Base-by-base conservation (phyloP, 148 eudicot species). In the Beta vulgaris region DNA sequence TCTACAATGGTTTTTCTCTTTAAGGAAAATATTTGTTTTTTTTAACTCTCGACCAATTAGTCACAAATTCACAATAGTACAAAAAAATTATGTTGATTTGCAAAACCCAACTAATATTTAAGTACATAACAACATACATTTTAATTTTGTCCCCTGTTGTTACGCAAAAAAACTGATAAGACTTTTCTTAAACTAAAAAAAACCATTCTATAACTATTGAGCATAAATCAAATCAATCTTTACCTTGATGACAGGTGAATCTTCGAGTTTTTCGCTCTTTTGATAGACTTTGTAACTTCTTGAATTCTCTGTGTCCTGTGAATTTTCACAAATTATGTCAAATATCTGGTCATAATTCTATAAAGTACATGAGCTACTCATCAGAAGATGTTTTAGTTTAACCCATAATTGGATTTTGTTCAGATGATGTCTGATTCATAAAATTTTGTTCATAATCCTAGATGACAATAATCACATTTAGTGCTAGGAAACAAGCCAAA, bases 171-270 rank as follows among this genome's bases (percentile, higher is more conserved):
- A n/a, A n/a, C n/a, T n/a, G n/a, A n/a, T n/a, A n/a, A n/a, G n/a
- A n/a, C n/a, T n/a, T n/a, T n/a, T n/a, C n/a, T n/a, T n/a, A n/a
- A n/a, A n/a, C n/a, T n/a, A n/a, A n/a, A n/a, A n/a, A n/a, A n/a
- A n/a, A n/a, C n/a, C n/a, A n/a, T n/a, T n/a, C n/a, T 48, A 46
- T 3, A 21, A 21, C 2, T 51, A n/a, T 51, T 7, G 48, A 25
- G 13, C 39, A 28, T 16, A 43, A 31, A 59, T 7, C 11, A 13
- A 37, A 32, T 12, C 7, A 25, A 51, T 59, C 18, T 29, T 42
- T 73, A 81, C 84, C 84, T 81, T 81, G 23, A 73, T 54, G 28
- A 59, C 32, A 39, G 81, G 77, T n/a, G 71, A 69, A 34, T 81
- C 74, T 49, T 81, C 80, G 37, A 26, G 54, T 26, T 60, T 77